These are phyloP conservation scores for Piper betle DNA, from an alignment of 164 flowering plant species.

Conservation along the genomic window DNA sequence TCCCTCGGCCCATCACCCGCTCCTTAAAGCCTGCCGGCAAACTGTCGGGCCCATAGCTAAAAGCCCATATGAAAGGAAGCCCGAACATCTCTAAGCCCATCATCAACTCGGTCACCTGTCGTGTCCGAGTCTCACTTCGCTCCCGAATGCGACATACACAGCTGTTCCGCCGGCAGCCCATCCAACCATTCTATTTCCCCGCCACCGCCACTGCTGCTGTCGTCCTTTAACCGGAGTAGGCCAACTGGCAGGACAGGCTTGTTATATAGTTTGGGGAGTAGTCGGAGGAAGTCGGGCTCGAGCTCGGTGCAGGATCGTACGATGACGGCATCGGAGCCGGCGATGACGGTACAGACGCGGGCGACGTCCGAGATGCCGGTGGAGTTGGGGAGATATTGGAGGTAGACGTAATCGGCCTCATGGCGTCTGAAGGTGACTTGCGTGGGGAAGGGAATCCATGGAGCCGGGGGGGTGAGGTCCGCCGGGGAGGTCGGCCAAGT, in stretches of 20 bases:
- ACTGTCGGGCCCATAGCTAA: not conserved
- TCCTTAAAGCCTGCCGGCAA: not conserved
- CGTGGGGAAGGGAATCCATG: not conserved
- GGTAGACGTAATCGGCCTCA: not conserved
- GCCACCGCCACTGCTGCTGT: not conserved
- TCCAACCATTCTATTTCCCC: not conserved
- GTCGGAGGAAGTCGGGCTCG: not conserved
- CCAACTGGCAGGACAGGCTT: not conserved
- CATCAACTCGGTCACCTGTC: not conserved
- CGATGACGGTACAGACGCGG: not conserved
- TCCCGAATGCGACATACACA: not conserved
- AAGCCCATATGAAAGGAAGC: not conserved
- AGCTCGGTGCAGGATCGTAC: not conserved
- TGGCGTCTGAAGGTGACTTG: not conserved
- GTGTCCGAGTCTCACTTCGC: not conserved
- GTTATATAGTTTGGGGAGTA: not conserved
- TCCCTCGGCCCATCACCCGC: not conserved
- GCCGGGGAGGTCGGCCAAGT: too few species aligned
- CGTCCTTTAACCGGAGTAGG: not conserved
- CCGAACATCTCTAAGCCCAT: not conserved
- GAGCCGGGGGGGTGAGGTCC: not conserved
- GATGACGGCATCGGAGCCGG: not conserved
- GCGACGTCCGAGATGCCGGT: not conserved
- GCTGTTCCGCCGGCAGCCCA: not conserved
- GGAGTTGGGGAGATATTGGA: not conserved